Base-by-base conservation (phyloP, 2,329 filamentous ascomycete species). In the Cytospora leucostoma region DNA sequence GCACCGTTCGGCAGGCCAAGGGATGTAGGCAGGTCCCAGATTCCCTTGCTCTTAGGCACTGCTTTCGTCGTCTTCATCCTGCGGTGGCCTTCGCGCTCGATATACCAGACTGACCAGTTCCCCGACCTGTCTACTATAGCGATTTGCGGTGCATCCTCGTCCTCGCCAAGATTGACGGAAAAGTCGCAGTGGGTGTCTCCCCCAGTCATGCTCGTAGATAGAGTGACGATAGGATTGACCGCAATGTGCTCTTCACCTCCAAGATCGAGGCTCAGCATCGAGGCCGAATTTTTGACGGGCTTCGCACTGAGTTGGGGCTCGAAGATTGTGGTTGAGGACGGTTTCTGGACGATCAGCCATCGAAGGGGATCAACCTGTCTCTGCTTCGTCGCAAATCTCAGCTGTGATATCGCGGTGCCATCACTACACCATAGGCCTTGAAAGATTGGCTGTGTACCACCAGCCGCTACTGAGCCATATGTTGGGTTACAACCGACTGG, bases 101-200 rank as follows among this genome's bases (percentile, higher is more conserved):
- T 75, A 65, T 89, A 81, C 86, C 88, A 92, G 4, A 92, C 73
- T 51, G 79, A 86, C 90, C 90, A 93, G 63, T 77, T 79, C 1
- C 89, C 89, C 38, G 76, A 76, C 58, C 85, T 79, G 69, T 93
- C 88, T 19, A 93, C 78, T 33, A 92, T 78, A 17, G 81, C 87
- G 59, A 93, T 75, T 68, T 90, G 87, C 1, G 85, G 82, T 17
- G 78, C 75, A 63, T 79, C 84, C 72, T 76, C 84, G 67, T 63
- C 76, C 6, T 70, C 70, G 4, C 74, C 74, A 0, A 88, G 84
- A 66, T 88, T 88, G 71, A 93, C 90, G 0, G 83, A 75, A 3
- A 90, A 78, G 73, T 93, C 87, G 0, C 81, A 80, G 68, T 91
- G 87, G 0, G 79, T 71, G 35, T 74, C 76, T 1, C 82, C 83